Percentiles rank a stretch among this genome's conserved stretches.
Conservation (phyloP, 148 eudicot genomes). For the Rhododendron molle region DNA sequence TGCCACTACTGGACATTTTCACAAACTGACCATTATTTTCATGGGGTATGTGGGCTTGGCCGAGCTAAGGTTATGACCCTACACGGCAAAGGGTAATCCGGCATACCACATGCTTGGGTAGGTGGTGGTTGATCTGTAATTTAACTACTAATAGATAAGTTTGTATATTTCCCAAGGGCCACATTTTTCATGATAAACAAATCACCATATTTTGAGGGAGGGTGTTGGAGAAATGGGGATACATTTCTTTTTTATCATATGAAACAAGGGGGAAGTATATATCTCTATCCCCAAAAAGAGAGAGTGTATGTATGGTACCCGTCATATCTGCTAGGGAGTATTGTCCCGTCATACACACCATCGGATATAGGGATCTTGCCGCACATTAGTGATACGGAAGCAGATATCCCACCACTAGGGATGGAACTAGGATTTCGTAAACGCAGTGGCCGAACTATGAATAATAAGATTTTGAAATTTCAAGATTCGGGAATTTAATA, state of each 20-base stretch:
- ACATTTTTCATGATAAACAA: neutral
- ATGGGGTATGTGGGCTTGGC: neutral
- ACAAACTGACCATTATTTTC: conserved; percentile 6
- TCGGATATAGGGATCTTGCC: too few relatives aligned
- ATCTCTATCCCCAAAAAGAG: neutral
- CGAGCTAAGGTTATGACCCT: conserved; percentile 17
- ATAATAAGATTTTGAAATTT: too few relatives aligned
- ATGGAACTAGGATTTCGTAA: too few relatives aligned
- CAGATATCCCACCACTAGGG: too few relatives aligned
- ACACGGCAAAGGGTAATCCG: conserved; percentile 26
- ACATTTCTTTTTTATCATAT: neutral
- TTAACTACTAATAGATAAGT: neutral
- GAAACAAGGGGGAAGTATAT: too few relatives aligned
- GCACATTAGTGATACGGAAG: neutral
- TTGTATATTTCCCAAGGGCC: neutral
- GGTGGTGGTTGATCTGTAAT: conserved; percentile 14
- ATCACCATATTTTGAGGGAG: neutral
- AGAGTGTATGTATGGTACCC: neutral
- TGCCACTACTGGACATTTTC: conserved; percentile 6
- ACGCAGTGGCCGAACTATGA: too few relatives aligned
- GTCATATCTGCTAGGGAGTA: too few relatives aligned
- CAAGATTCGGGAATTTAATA: too few relatives aligned
- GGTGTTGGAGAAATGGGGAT: neutral
- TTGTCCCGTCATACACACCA: too few relatives aligned
- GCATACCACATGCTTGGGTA: conserved; percentile 36